Conservation (phyloP, 805 yeast genomes). For the Suhomyces emberorum region DNA sequence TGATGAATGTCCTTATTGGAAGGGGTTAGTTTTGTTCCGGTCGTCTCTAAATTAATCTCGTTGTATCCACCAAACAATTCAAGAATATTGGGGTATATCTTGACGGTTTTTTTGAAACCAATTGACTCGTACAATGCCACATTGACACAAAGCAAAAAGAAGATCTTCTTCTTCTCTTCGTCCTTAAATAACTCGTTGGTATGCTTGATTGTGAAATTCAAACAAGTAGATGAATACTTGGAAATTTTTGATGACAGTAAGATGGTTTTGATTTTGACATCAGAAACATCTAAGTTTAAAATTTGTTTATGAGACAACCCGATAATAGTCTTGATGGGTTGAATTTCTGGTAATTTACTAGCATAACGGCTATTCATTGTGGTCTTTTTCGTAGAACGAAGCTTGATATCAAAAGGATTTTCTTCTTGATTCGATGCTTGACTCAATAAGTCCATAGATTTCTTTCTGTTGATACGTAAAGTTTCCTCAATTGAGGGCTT, state of each 20-base stretch:
- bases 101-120: constrained; percentile 29
- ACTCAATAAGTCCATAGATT: constrained; percentile 9
- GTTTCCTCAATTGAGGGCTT: constrained; percentile 11
- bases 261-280: constrained; percentile 37
- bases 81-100: constrained; percentile 22
- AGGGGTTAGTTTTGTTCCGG: constrained; percentile 31
- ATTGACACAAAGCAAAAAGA: constrained; percentile 29
- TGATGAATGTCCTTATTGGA: constrained; percentile 33
- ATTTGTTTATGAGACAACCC: constrained; percentile 37
- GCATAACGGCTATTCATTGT: constrained; percentile 21
- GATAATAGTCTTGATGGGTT: constrained; percentile 33
- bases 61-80: constrained; percentile 27
- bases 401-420: constrained; percentile 22
- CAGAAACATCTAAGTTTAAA: constrained; percentile 26
- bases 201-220: constrained; percentile 23
- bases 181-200: constrained; percentile 24
- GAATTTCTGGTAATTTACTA: constrained; percentile 29
- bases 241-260: constrained; percentile 28
- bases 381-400: constrained; percentile 21
- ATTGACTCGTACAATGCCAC: constrained; percentile 35
- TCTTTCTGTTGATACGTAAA: constrained; percentile 11
- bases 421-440: constrained; percentile 5
- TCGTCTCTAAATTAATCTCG: constrained; percentile 31
- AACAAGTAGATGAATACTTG: constrained; percentile 26
- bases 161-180: constrained; percentile 16